Percentiles rank a stretch among this genome's conserved stretches.
Evolutionary conservation across 331 rosid species (phyloP).

Genomic region (Pyracantha coccinea): DNA sequence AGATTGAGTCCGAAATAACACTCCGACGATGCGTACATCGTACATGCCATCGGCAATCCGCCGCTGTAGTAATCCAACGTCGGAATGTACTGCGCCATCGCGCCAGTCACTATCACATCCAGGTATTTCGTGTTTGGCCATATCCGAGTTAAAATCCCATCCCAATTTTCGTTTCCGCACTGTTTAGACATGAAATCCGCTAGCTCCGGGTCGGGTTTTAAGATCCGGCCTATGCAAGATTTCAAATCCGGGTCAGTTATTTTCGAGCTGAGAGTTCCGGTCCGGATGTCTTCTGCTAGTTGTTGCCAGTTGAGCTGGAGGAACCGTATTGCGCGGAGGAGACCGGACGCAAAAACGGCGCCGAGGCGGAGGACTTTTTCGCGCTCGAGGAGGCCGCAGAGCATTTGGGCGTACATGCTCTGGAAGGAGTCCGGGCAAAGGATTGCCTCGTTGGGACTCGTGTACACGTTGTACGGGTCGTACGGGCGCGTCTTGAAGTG

Average conservation of each 20-base stretch:
- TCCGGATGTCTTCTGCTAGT: conserved; percentile 28
- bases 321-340: conserved; percentile 48
- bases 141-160: conserved; percentile 37
- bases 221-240: conserved; percentile 5
- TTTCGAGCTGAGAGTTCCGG: conserved; percentile 24
- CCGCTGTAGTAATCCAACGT: conserved; percentile 45
- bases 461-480: conserved; percentile 52
- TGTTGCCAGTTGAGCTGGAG: conserved; percentile 45
- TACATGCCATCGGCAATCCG: conserved; percentile 43
- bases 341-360: conserved; percentile 52
- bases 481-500: conserved; percentile 58
- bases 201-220: conserved; percentile 23
- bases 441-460: conserved; percentile 53
- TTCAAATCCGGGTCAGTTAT: conserved; percentile 28
- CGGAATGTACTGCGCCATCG: conserved; percentile 62
- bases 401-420: conserved; percentile 55
- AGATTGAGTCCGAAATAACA: conserved; percentile 50
- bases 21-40: conserved; percentile 58
- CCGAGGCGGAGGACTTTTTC: conserved; percentile 51
- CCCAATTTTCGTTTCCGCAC: conserved; percentile 45
- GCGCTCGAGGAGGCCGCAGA: conserved; percentile 44
- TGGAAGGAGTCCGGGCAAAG: conserved; percentile 56
- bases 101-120: conserved; percentile 56
- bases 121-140: conserved; percentile 55
- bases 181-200: conserved; percentile 25